Conservation (phyloP, 2,329 filamentous ascomycete species). For the Triangularia setosa region DNA sequence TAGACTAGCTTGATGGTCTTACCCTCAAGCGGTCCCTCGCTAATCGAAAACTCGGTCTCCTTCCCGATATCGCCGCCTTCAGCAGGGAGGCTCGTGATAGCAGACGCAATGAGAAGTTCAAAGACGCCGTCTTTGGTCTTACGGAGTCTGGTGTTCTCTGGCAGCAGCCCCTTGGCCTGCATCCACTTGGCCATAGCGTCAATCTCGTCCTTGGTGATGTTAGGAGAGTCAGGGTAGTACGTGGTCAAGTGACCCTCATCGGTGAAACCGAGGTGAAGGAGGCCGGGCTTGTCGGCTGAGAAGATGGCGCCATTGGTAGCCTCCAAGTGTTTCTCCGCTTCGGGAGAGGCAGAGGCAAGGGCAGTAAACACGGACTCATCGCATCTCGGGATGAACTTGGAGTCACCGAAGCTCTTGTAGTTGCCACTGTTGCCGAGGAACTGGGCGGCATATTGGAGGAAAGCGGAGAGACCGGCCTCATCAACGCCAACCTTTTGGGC, state of each 20-base stretch:
- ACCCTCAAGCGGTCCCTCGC: constrained; percentile 57
- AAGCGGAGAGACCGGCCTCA: constrained; percentile 60
- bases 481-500: constrained; percentile 61
- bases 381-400: constrained; percentile 76
- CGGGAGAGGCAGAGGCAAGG: constrained; percentile 57
- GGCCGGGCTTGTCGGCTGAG: constrained; percentile 56
- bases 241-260: constrained; percentile 74
- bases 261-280: constrained; percentile 73
- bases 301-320: constrained; percentile 70
- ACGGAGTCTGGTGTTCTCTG: constrained; percentile 71
- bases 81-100: constrained; percentile 53
- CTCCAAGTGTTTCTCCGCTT: constrained; percentile 61
- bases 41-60: constrained; percentile 56
- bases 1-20: constrained; percentile 69
- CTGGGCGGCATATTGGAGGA: constrained; percentile 73
- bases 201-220: constrained; percentile 73
- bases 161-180: constrained; percentile 65
- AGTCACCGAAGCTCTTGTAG: constrained; percentile 83
- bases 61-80: constrained; percentile 67
- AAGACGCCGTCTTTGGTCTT: constrained; percentile 63
- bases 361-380: constrained; percentile 60
- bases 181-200: constrained; percentile 68
- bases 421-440: constrained; percentile 80
- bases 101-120: constrained; percentile 72
- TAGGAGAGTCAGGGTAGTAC: constrained; percentile 74